These are phyloP conservation scores for Macadamia tetraphylla DNA, from an alignment of 164 flowering plant genomes.

Conservation along the genomic window DNA sequence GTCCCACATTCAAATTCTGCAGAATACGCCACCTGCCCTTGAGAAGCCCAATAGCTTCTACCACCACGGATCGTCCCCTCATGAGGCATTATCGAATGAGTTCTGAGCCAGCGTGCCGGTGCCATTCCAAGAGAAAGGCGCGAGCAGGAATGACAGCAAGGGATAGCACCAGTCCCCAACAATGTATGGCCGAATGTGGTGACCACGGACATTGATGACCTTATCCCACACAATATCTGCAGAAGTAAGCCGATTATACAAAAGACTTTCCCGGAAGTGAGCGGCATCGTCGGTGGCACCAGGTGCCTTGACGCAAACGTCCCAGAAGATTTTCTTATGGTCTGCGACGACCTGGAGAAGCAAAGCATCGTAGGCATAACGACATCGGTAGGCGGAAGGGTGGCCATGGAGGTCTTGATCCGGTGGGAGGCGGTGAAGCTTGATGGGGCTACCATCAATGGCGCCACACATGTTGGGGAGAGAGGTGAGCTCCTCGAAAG, in stretches of 20 bases:
- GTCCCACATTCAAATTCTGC: conserved; percentile 82
- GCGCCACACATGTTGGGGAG: conserved; percentile 87
- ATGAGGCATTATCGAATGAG: conserved; percentile 71
- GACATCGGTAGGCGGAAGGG: conserved; percentile 28
- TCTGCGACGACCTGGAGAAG: conserved; percentile 85
- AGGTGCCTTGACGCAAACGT: conserved; percentile 89
- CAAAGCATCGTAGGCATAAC: conserved; percentile 53
- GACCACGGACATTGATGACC: conserved; percentile 60
- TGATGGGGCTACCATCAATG: conserved; percentile 56
- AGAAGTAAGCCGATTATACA: conserved; percentile 58
- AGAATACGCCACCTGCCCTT: conserved; percentile 92
- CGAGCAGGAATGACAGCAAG: conserved; percentile 62
- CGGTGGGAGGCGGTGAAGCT: conserved; percentile 30
- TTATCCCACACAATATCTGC: conserved; percentile 83
- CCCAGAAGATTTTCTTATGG: conserved; percentile 85
- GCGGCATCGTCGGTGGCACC: conserved; percentile 77
- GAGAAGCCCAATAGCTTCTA: conserved; percentile 79
- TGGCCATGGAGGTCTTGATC: conserved; percentile 9
- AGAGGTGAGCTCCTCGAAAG: conserved; percentile 64
- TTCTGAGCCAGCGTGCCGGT: conserved; percentile 64
- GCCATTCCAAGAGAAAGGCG: conserved; percentile 59
- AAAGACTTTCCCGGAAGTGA: conserved; percentile 74
- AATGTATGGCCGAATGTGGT: conserved; percentile 72
- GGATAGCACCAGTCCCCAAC: conserved; percentile 93
- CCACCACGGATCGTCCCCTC: conserved; percentile 63